Conservation (phyloP, 208 protist species). For the Acanthamoeba sp. region DNA sequence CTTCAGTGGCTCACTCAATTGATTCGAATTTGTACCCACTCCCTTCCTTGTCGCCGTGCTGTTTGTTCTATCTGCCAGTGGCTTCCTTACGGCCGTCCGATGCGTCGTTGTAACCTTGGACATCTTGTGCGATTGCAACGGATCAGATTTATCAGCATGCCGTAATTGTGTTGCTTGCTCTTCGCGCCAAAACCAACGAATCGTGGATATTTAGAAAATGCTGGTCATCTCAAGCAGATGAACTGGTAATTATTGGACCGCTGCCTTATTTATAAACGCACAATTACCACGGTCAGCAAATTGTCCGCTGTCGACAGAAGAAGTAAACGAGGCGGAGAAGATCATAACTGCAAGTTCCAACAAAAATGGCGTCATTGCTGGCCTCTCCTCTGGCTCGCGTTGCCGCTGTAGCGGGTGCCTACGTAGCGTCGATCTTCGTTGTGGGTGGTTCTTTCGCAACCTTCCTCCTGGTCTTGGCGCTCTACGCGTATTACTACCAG, state of each 20-base stretch:
- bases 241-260: too few species aligned
- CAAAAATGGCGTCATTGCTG: not conserved
- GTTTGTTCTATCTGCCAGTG: not conserved
- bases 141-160: too few species aligned
- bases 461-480: not conserved
- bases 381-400: not conserved
- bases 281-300: too few species aligned
- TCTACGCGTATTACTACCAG: conserved; percentile 22
- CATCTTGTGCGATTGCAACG: too few species aligned
- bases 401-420: not conserved
- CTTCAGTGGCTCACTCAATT: not conserved
- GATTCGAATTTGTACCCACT: not conserved
- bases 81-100: not conserved
- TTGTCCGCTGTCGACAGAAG: too few species aligned
- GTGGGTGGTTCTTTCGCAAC: conserved; percentile 12
- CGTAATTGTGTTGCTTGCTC: too few species aligned
- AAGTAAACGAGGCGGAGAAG: too few species aligned
- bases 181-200: not conserved
- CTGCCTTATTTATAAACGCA: too few species aligned
- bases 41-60: not conserved
- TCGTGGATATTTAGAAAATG: too few species aligned
- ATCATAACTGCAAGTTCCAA: not conserved
- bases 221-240: too few species aligned
- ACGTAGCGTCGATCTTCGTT: conserved; percentile 12
- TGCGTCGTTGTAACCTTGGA: not conserved